phyloP scores from a whole-genome alignment of 2,329 filamentous ascomycete genomes.

The Monilinia vaccinii-corymbosi region DNA sequence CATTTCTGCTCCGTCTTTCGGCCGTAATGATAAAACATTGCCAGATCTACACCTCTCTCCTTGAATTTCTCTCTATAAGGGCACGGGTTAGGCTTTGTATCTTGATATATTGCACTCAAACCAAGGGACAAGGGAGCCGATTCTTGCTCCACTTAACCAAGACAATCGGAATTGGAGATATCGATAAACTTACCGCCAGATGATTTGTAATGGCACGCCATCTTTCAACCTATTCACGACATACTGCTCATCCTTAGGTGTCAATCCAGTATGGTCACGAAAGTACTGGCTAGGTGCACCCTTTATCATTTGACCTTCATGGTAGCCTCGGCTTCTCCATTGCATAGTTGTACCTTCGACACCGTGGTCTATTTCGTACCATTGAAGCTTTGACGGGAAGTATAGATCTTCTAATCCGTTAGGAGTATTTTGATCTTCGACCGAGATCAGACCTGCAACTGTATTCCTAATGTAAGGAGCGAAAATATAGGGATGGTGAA shows the following conservation, averaged over 20 bases:
- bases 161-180: not conserved
- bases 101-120: not conserved
- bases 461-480: conserved; percentile 5
- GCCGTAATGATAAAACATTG: not conserved
- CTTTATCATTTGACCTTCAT: not conserved
- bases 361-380: conserved; percentile 3
- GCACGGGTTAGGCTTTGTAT: not conserved
- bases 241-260: conserved; percentile 1
- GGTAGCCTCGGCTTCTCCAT: conserved; percentile 6
- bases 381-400: conserved; percentile 3
- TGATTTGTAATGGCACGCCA: not conserved
- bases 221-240: not conserved
- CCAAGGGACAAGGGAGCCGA: not conserved
- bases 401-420: not conserved
- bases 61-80: conserved; percentile 5
- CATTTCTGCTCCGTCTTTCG: not conserved
- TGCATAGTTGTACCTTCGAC: not conserved
- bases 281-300: not conserved
- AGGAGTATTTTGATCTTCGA: not conserved
- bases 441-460: not conserved
- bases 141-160: not conserved
- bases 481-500: conserved; percentile 9
- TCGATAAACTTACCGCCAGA: conserved; percentile 6
- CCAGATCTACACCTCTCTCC: not conserved
- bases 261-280: not conserved